phyloP scores from a whole-genome alignment of 2,329 filamentous ascomycete species.

The Phaeoacremonium minimum region DNA sequence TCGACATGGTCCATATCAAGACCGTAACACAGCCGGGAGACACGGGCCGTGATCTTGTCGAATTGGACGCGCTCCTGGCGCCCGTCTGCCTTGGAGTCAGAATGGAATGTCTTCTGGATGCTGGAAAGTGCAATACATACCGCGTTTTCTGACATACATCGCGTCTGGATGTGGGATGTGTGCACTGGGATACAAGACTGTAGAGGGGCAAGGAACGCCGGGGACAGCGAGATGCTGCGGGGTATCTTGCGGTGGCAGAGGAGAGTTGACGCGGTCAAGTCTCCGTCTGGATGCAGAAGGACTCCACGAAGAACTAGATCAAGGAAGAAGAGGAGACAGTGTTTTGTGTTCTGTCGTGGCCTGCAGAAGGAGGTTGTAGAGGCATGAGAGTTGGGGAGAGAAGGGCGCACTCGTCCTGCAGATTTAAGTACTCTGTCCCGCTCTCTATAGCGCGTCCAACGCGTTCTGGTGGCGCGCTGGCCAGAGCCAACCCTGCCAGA shows the following conservation, averaged over 20 bases:
- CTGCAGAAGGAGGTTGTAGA: neutral
- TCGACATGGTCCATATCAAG: slow-evolving; percentile 94
- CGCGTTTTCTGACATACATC: slow-evolving; percentile 63
- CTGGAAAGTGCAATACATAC: slow-evolving; percentile 33
- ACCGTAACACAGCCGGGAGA: slow-evolving; percentile 95
- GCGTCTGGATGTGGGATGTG: slow-evolving; percentile 20
- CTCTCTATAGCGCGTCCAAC: neutral
- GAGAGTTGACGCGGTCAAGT: neutral
- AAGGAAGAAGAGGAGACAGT: neutral
- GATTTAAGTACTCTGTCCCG: neutral
- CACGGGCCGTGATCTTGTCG: slow-evolving; percentile 99
- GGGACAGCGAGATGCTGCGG: too few relatives aligned
- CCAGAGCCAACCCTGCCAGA: neutral
- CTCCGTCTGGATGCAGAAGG: slow-evolving; percentile 12
- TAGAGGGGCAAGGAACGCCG: too few relatives aligned
- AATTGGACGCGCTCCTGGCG: slow-evolving; percentile 99
- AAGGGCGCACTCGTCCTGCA: neutral
- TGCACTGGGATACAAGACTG: slow-evolving; percentile 4
- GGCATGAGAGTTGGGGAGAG: neutral
- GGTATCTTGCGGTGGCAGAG: neutral
- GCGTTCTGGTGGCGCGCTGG: neutral
- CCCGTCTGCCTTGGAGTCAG: slow-evolving; percentile 64
- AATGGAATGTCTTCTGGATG: neutral
- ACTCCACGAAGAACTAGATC: neutral
- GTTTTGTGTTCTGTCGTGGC: neutral